A percentile compares a stretch with the other conserved stretches of the same genome.
phyloP scores from a whole-genome alignment of 1,284 basidiomycete species.

The Ganoderma lucidum region DNA sequence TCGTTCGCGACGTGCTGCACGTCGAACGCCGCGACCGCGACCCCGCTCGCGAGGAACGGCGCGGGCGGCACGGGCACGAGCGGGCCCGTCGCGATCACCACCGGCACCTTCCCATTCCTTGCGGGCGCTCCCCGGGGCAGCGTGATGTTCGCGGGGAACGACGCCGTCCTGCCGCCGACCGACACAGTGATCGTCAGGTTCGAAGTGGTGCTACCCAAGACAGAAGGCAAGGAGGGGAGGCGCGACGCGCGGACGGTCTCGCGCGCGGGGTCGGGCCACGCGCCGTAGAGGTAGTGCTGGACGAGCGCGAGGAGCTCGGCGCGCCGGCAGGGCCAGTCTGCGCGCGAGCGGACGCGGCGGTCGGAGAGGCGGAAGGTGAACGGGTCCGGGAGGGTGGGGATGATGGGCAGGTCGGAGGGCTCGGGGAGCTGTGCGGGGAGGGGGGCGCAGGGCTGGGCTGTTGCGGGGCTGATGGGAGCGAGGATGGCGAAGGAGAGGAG shows the following conservation, averaged over 20 bases:
- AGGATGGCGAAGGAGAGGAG: background rate
- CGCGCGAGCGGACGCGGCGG: slow-evolving; percentile 21
- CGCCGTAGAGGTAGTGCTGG: slow-evolving; percentile 28
- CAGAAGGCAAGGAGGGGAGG: too few relatives aligned
- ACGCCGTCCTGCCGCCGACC: slow-evolving; percentile 12
- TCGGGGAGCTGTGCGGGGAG: slow-evolving; percentile 15
- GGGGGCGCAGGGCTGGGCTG: slow-evolving; percentile 10
- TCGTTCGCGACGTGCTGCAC: slow-evolving; percentile 25
- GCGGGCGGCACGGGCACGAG: slow-evolving; percentile 19
- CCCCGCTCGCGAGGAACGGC: slow-evolving; percentile 26
- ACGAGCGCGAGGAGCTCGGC: slow-evolving; percentile 26
- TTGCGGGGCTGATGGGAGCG: background rate
- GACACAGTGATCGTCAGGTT: slow-evolving; percentile 21
- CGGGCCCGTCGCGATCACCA: slow-evolving; percentile 24
- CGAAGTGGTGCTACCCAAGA: background rate
- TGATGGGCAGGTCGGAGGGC: slow-evolving; percentile 27
- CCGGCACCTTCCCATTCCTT: slow-evolving; percentile 18
- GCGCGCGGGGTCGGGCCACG: slow-evolving; percentile 24
- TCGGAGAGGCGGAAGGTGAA: slow-evolving; percentile 28
- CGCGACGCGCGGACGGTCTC: slow-evolving; percentile 23
- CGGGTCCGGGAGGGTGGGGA: slow-evolving; percentile 27
- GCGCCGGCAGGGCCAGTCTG: slow-evolving; percentile 28
- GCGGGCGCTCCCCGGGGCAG: too few relatives aligned
- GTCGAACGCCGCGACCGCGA: slow-evolving; percentile 25
- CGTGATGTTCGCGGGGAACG: slow-evolving; percentile 22